These are phyloP conservation scores for Kingdonia uniflora DNA, from an alignment of 164 flowering plant species.

Conservation along the genomic window DNA sequence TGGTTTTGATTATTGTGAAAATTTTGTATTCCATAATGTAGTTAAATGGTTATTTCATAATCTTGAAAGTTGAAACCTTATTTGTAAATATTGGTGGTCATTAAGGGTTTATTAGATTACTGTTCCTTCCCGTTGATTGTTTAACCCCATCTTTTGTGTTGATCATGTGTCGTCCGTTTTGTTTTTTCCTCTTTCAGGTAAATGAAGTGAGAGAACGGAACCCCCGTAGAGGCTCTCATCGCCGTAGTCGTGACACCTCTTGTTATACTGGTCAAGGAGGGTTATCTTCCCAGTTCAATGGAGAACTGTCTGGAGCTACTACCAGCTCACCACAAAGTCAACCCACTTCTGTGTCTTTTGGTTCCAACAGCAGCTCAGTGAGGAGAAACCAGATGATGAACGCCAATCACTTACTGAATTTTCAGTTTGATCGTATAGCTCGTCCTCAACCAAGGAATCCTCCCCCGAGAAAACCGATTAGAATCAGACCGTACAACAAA, in stretches of 20 bases:
- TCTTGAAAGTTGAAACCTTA: neutral
- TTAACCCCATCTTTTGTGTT: neutral
- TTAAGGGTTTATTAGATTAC: neutral
- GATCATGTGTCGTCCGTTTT: neutral
- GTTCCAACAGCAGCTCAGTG: slow-evolving; percentile 22
- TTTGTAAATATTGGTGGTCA: neutral
- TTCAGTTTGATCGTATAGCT: slow-evolving; percentile 76
- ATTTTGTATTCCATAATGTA: neutral
- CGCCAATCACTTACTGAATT: slow-evolving; percentile 85
- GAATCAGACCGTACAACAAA: slow-evolving; percentile 78
- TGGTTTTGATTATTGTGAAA: neutral
- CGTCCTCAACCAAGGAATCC: slow-evolving; percentile 54
- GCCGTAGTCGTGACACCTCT: slow-evolving; percentile 13
- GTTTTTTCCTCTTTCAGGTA: slow-evolving; percentile 27
- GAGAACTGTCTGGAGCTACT: slow-evolving; percentile 19
- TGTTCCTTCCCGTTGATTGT: neutral
- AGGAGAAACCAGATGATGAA: slow-evolving; percentile 45
- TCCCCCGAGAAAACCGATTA: slow-evolving; percentile 59
- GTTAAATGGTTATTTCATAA: neutral
- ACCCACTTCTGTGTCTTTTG: slow-evolving; percentile 16
- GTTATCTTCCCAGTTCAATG: slow-evolving; percentile 15
- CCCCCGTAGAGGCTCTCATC: slow-evolving; percentile 20
- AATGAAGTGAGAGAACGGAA: slow-evolving; percentile 19
- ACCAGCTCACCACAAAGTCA: slow-evolving; percentile 19
- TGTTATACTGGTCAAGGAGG: slow-evolving; percentile 20